Percentiles rank a stretch among this genome's conserved stretches.
Evolutionary conservation across 2,329 filamentous ascomycete genomes (phyloP).

Genomic region (Cladophialophora yegresii): DNA sequence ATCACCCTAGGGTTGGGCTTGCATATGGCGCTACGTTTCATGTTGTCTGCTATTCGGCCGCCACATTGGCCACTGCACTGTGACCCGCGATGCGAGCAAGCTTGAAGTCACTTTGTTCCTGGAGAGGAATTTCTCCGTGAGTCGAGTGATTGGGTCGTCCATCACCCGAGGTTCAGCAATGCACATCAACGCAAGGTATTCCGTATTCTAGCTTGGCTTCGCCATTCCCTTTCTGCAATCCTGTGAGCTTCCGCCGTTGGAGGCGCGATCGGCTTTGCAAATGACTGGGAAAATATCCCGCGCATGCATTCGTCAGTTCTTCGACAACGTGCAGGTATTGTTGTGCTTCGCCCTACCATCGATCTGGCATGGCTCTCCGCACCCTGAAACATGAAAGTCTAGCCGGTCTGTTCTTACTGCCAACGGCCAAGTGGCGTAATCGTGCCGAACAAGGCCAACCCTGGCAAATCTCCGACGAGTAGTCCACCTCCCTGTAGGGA

Average conservation of each 20-base stretch:
- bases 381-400: constrained; percentile 24
- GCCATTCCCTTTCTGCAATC: constrained; percentile 35
- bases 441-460: constrained; percentile 18
- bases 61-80: constrained; percentile 24
- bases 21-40: constrained; percentile 34
- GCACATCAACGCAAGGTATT: constrained; percentile 25
- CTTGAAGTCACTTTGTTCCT: constrained; percentile 12
- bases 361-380: constrained; percentile 1
- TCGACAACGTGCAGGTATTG: background rate
- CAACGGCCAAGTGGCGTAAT: constrained; percentile 27
- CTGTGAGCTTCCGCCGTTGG: constrained; percentile 34
- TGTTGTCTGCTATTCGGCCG: constrained; percentile 25
- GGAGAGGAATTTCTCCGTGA: constrained; percentile 27
- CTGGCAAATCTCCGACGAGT: constrained; percentile 30
- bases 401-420: constrained; percentile 6
- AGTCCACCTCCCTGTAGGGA: constrained; percentile 3
- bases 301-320: background rate
- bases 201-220: constrained; percentile 25
- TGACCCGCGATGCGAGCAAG: background rate
- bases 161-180: constrained; percentile 13
- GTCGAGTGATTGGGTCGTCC: constrained; percentile 25
- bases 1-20: constrained; percentile 16
- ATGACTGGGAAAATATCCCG: background rate
- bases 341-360: background rate
- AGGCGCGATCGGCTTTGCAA: constrained; percentile 31